Evolutionary conservation across 179 eudicot species (phyloP), one percentile per base, ranked within the genome.

Genomic region (Amaranthus tricolor): DNA sequence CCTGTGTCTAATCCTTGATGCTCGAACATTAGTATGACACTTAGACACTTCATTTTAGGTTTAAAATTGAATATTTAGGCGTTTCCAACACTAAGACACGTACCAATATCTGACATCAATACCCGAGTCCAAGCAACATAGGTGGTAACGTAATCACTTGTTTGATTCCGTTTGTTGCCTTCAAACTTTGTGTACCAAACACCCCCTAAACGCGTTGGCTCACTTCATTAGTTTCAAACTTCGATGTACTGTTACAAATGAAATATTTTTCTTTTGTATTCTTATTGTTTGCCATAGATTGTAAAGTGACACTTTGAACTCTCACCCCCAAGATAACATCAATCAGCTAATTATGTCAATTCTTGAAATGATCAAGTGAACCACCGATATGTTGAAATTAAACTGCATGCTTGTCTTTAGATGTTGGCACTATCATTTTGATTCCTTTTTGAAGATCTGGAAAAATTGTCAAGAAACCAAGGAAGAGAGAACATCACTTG

Each of bases 401-500:
- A 40, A 55, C 15, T 21, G n/a, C 49, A n/a, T 11, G 24, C 64
- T 68, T 68, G 54, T 16, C 31, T 71, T 47, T 48, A 52, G 16
- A 19, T 43, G 55, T 51, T 53, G 2, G 12, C 57, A 14, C 53
- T 63, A 59, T 61, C 7, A 44, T 69, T 20, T 53, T 60, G 40
- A 64, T 43, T 17, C 52, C 14, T 60, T 75, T n/a, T 24, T 73
- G 75, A 56, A 64, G 72, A 79, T 86, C 80, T 81, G 82, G 88
- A 77, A 87, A 78, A 77, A 24, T 57, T 21, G 53, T 72, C 5
- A 83, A 80, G 85, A 93, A 86, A 72, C 73, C 83, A 19, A 88
- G 92, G 65, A 93, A 86, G 76, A 87, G 77, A 82, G 93, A 95
- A 76, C 99, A 93, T 77, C 99, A 95, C 79, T 77, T 93, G 71